Evolutionary conservation across 495 filamentous ascomycete genomes (phyloP).

Genomic region (Tuber microsphaerosporum): DNA sequence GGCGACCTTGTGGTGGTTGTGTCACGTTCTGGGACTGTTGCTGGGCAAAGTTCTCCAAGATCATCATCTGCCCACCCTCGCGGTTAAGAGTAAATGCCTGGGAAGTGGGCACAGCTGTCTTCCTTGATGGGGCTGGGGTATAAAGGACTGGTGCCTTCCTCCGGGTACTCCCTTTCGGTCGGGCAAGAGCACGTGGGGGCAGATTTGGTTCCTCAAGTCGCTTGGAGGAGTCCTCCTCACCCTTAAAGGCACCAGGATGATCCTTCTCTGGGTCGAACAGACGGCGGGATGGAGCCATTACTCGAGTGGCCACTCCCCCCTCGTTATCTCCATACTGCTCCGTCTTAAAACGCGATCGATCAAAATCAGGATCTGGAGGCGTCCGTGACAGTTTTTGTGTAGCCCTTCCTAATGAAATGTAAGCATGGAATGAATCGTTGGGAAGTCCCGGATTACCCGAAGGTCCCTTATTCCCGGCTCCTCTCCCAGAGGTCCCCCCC

Average conservation of each 20-base stretch:
- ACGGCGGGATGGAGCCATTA: constrained; percentile 18
- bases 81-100: neutral
- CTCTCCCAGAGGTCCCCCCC: neutral
- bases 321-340: constrained; percentile 26
- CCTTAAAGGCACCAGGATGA: constrained; percentile 20
- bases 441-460: neutral
- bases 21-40: constrained; percentile 12
- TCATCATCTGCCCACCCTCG: constrained; percentile 29
- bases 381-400: neutral
- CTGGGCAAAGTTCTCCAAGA: constrained; percentile 21
- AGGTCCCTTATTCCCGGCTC: neutral
- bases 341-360: constrained; percentile 28
- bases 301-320: constrained; percentile 7
- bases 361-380: constrained; percentile 27
- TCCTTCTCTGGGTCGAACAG: constrained; percentile 29
- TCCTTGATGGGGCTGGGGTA: neutral
- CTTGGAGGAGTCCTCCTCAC: constrained; percentile 21
- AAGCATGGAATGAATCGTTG: neutral
- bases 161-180: constrained; percentile 5
- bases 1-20: constrained; percentile 5
- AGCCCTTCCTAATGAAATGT: neutral
- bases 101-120: neutral
- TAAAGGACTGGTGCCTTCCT: constrained; percentile 9
- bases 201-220: constrained; percentile 18
- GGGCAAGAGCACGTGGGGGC: constrained; percentile 4